Conservation (phyloP, 306 rosid species). For the Pyrus bretschneideri region DNA sequence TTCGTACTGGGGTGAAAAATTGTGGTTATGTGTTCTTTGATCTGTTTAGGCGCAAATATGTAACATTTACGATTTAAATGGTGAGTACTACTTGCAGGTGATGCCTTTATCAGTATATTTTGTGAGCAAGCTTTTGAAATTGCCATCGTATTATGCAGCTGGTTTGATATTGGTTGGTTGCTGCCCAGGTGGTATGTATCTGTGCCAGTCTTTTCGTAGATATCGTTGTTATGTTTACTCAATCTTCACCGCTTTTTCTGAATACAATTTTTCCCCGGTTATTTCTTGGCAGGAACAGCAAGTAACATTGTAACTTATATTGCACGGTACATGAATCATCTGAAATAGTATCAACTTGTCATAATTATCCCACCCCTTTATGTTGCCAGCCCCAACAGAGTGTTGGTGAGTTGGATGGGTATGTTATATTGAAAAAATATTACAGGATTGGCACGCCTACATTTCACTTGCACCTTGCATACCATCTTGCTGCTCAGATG, state of each 20-base stretch:
- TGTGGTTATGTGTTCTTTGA: background rate
- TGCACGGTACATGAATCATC: conserved; percentile 54
- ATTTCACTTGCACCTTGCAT: background rate
- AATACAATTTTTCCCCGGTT: too few species aligned
- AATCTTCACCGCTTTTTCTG: background rate
- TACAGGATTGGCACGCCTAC: background rate
- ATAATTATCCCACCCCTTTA: background rate
- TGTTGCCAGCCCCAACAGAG: background rate
- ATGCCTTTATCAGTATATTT: conserved; percentile 80
- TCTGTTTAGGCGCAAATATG: background rate
- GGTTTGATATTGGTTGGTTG: conserved; percentile 76
- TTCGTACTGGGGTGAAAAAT: background rate
- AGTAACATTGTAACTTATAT: conserved; percentile 84
- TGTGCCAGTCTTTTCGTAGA: background rate
- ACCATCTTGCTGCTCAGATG: background rate
- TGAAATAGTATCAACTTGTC: background rate
- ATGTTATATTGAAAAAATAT: background rate
- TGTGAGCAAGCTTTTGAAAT: conserved; percentile 66
- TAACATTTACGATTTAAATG: background rate
- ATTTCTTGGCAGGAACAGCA: conserved; percentile 71
- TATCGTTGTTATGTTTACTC: background rate
- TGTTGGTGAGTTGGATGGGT: background rate
- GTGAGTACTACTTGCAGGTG: conserved; percentile 37
- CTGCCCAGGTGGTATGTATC: conserved; percentile 80
- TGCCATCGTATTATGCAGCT: conserved; percentile 80